Evolutionary conservation across 1,284 basidiomycete genomes (phyloP), one percentile per base, ranked within the genome.

Genomic region (Xerocomus amazonicus): DNA sequence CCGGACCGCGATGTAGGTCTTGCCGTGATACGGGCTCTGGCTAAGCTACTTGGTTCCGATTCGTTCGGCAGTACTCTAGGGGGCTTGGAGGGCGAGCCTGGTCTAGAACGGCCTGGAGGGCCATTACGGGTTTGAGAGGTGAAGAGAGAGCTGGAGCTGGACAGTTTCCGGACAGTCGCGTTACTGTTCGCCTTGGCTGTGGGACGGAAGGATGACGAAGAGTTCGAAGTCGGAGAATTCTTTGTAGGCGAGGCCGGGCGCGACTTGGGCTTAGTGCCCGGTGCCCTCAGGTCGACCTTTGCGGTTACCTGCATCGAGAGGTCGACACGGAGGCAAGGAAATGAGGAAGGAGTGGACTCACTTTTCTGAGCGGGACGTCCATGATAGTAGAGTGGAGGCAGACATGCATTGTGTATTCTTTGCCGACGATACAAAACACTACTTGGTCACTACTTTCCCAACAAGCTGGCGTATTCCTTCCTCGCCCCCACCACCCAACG

Each of bases 401-500:
- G 9, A 16, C 14, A 35, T 35, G 6, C n/a, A 23, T 23, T 23
- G 19, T 23, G 19, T 23, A 12, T 31, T 31, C 17, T 50, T 48
- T 56, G 47, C 50, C 54, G 45, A 56, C 42, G 12, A 36, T n/a
- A 36, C 26, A 27, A 1, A 33, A 13, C 40, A 37, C 17, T 76
- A 55, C 60, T 87, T 81, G 9, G 5, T 17, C 7, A 93, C 88
- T 4, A 86, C 74, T 56, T 78, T 81, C 69, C 90, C 86, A 19
- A 95, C 77, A 62, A 90, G 59, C 3, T 57, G 71, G 48, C 77
- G 75, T 43, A 92, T 63, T 3, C 76, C 75, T 37, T 76, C 76
- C 34, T 78, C 76, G 1, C 71, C 73, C 7, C 83, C 80, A 10
- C 80, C 81, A 10, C 80, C 81, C 43, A 95, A 72, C 36, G 87